Conservation (phyloP, 1,284 basidiomycete genomes). For the Irpex rosettiformis region DNA sequence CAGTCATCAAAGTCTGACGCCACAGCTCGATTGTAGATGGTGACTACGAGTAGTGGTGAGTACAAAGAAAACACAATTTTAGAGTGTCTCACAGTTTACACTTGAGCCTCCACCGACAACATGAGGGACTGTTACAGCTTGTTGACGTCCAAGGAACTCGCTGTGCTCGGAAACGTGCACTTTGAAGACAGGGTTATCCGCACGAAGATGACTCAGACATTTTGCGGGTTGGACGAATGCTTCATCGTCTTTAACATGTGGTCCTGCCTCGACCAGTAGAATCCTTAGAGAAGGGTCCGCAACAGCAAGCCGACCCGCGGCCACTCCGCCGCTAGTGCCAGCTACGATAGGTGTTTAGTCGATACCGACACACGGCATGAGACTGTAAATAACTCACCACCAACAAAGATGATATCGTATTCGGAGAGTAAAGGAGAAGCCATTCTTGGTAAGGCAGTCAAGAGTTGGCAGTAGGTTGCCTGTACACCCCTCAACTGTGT, state of each 20-base stretch:
- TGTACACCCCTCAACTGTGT: not conserved
- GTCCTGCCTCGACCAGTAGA: constrained; percentile 39
- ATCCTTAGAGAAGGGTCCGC: constrained; percentile 39
- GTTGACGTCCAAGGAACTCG: constrained; percentile 36
- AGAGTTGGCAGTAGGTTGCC: not conserved
- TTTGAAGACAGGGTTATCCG: constrained; percentile 20
- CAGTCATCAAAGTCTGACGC: constrained; percentile 57
- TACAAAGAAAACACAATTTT: not conserved
- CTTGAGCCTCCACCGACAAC: constrained; percentile 54
- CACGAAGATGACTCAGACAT: constrained; percentile 25
- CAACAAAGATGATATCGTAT: constrained; percentile 48
- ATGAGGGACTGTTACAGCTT: constrained; percentile 38
- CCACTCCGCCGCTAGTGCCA: constrained; percentile 38
- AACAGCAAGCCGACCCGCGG: constrained; percentile 39
- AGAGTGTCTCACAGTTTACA: constrained; percentile 50
- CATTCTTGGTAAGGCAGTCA: not conserved
- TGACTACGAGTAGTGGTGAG: constrained; percentile 18
- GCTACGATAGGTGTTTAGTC: constrained; percentile 33
- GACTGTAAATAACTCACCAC: constrained; percentile 32
- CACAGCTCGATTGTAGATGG: constrained; percentile 47
- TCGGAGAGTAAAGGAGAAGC: constrained; percentile 13
- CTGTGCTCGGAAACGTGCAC: constrained; percentile 21
- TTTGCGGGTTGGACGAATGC: constrained; percentile 31
- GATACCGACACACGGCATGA: not conserved
- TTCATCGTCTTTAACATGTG: constrained; percentile 29